phyloP scores from a whole-genome alignment of 1,139 yeast genomes.

The Waltiozyma sp. region DNA sequence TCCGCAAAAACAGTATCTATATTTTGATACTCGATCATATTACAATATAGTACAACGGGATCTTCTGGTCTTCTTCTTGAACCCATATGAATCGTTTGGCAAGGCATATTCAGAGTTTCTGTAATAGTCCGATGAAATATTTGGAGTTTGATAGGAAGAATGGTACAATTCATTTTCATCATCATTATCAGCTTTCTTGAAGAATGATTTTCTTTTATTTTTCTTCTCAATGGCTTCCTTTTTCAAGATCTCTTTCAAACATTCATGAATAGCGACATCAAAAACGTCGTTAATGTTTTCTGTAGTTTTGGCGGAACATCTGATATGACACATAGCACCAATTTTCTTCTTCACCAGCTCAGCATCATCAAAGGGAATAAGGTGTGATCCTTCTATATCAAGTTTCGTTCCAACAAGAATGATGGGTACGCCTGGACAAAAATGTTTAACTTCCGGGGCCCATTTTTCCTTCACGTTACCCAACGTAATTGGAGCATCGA shows the following conservation, averaged over 20 bases:
- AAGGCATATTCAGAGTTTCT: conserved; percentile 7
- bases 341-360: conserved; percentile 50
- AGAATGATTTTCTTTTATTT: conserved; percentile 1
- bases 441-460: conserved; percentile 79
- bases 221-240: conserved; percentile 3
- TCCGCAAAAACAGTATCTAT: no score
- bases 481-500: conserved; percentile 52
- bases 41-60: not conserved
- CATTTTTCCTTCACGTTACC: conserved; percentile 71
- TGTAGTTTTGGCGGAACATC: conserved; percentile 68
- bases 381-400: conserved; percentile 29
- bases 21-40: not conserved
- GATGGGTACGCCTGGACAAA: conserved; percentile 71
- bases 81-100: conserved; percentile 1
- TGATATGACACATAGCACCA: conserved; percentile 69
- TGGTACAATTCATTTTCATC: not conserved
- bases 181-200: not conserved
- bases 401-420: conserved; percentile 71
- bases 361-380: conserved; percentile 33
- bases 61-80: not conserved
- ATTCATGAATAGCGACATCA: conserved; percentile 27
- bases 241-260: conserved; percentile 8
- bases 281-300: conserved; percentile 60
- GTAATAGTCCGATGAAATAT: conserved; percentile 4
- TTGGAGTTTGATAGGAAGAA: not conserved